Evolutionary conservation across 148 eudicot species (phyloP).

Genomic region (Bassia scoparia): DNA sequence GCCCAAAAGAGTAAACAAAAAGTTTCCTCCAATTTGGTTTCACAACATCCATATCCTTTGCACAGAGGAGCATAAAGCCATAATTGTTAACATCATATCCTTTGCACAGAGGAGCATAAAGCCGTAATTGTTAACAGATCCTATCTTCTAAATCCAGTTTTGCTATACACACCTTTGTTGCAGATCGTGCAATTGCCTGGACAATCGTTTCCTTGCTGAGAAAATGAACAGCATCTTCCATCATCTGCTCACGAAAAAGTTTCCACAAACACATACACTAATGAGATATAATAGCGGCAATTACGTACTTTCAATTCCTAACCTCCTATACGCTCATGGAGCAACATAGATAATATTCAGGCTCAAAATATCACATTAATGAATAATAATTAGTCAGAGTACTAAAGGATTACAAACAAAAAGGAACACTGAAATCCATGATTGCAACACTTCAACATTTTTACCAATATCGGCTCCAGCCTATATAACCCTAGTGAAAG

Average conservation of each 20-base stretch:
- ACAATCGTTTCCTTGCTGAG: conserved; percentile 89
- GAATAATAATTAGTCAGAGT: too few species aligned
- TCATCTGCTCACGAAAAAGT: conserved; percentile 57
- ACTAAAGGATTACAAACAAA: too few species aligned
- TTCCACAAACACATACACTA: conserved; percentile 3
- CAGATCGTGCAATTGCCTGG: conserved; percentile 97
- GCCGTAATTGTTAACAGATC: not conserved
- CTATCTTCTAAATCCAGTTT: not conserved
- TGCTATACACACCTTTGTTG: conserved; percentile 67
- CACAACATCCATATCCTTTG: not conserved
- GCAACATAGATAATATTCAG: not conserved
- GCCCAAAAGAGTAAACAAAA: not conserved
- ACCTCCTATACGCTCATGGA: not conserved
- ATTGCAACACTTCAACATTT: too few species aligned
- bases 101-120: not conserved
- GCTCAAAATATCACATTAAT: not conserved
- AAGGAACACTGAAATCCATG: not conserved
- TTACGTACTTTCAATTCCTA: not conserved
- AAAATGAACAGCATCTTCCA: conserved; percentile 98
- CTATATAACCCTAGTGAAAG: too few species aligned
- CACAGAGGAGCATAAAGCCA: not conserved
- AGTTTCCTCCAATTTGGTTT: not conserved
- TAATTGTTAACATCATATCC: not conserved
- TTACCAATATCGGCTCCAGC: too few species aligned
- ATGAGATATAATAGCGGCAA: not conserved